These are phyloP conservation scores for Thalassiosira profunda DNA, from an alignment of 108 stramenopile species.

Conservation along the genomic window DNA sequence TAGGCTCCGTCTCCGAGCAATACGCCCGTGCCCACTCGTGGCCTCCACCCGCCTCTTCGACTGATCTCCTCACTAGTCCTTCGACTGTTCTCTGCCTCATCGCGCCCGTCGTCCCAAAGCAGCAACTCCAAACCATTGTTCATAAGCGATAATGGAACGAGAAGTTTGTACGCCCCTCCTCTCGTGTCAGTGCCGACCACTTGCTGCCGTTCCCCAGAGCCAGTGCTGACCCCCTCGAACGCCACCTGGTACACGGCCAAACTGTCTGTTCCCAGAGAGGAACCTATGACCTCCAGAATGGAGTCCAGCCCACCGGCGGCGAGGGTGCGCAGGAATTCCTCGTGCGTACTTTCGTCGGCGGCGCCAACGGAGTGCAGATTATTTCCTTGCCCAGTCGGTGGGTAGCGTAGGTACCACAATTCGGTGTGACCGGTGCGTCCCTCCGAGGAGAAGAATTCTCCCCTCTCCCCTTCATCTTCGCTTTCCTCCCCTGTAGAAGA, in stretches of 20 bases:
- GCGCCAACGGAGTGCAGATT: slow-evolving; percentile 65
- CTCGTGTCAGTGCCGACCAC: slow-evolving; percentile 28
- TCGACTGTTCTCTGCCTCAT: too few relatives aligned
- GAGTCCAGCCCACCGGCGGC: slow-evolving; percentile 40
- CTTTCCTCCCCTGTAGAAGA: background rate
- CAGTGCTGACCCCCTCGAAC: slow-evolving; percentile 55
- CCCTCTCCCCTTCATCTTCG: background rate
- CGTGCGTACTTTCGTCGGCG: slow-evolving; percentile 46
- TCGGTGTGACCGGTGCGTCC: slow-evolving; percentile 60
- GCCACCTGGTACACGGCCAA: slow-evolving; percentile 58
- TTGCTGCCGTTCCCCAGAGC: too few relatives aligned
- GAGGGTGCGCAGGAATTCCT: slow-evolving; percentile 39
- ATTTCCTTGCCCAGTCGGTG: slow-evolving; percentile 32
- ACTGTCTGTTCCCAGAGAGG: slow-evolving; percentile 38
- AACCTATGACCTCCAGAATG: slow-evolving; percentile 54
- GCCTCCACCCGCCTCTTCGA: slow-evolving; percentile 28
- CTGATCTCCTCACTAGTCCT: too few relatives aligned
- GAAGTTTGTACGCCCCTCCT: slow-evolving; percentile 57
- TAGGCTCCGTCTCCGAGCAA: slow-evolving; percentile 41
- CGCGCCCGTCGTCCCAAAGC: too few relatives aligned
- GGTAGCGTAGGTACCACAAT: slow-evolving; percentile 28
- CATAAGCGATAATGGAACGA: slow-evolving; percentile 56
- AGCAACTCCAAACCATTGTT: background rate
- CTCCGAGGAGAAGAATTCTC: slow-evolving; percentile 20
- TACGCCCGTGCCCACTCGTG: slow-evolving; percentile 23